Percentiles rank a stretch among this genome's conserved stretches.
Evolutionary conservation across 306 rosid genomes (phyloP).

Genomic region (Arachis hypogaea): DNA sequence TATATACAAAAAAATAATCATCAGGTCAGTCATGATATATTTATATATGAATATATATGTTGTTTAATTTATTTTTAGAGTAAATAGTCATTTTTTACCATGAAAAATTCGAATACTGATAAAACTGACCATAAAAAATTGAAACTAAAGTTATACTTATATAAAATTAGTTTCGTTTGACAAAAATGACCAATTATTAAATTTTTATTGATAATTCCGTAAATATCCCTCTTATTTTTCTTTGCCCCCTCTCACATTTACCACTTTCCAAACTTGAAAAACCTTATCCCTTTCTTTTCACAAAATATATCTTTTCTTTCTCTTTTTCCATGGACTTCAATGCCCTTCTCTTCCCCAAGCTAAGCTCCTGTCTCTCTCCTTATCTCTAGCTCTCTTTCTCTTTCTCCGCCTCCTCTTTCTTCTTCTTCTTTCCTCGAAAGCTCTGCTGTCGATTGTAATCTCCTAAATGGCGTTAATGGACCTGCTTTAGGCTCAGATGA

Average conservation of each 20-base stretch:
- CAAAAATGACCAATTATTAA: too few species aligned
- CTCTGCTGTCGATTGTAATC: conserved; percentile 13
- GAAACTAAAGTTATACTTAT: too few species aligned
- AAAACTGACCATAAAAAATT: too few species aligned
- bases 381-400: conserved; percentile 34
- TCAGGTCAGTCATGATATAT: too few species aligned
- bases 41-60: too few species aligned
- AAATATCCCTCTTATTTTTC: conserved; percentile 17
- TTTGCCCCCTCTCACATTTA: background rate
- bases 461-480: conserved; percentile 32
- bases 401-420: background rate
- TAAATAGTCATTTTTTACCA: too few species aligned
- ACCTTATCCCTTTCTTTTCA: conserved; percentile 36
- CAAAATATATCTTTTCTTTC: background rate
- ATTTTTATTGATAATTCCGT: background rate
- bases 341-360: conserved; percentile 35
- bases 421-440: conserved; percentile 34
- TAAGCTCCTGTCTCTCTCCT: background rate
- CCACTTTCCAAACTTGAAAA: background rate
- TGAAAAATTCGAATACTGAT: too few species aligned
- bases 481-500: conserved; percentile 43
- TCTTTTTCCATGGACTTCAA: conserved; percentile 47
- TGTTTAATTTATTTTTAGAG: too few species aligned
- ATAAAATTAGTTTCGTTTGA: too few species aligned
- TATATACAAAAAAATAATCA: too few species aligned